Conservation (phyloP, 2,329 filamentous ascomycete genomes). For the Septoria linicola region DNA sequence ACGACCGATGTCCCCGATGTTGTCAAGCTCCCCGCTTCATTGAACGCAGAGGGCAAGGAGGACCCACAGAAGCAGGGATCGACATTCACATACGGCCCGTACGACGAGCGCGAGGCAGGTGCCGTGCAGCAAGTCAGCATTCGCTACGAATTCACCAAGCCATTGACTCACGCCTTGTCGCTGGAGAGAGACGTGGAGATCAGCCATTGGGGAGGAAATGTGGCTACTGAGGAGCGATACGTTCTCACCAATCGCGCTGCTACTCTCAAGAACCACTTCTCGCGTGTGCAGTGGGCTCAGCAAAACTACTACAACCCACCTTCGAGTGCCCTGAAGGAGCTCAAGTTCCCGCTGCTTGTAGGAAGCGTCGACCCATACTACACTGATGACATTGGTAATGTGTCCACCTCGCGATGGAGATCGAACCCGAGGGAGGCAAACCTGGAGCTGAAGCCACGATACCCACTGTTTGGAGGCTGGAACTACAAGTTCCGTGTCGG, state of each 20-base stretch:
- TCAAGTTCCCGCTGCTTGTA: constrained; percentile 74
- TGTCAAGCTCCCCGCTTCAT: constrained; percentile 56
- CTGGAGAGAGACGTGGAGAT: constrained; percentile 92
- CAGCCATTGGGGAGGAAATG: constrained; percentile 96
- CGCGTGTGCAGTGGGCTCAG: constrained; percentile 50
- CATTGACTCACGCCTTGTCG: constrained; percentile 72
- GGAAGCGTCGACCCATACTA: constrained; percentile 90
- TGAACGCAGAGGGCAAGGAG: constrained; percentile 59
- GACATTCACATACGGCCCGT: constrained; percentile 87
- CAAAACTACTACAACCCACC: constrained; percentile 63
- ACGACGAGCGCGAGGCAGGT: constrained; percentile 76
- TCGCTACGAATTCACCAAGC: constrained; percentile 94
- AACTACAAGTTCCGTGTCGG: constrained; percentile 96
- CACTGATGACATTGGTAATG: constrained; percentile 93
- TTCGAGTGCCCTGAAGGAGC: constrained; percentile 74
- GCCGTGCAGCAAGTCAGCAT: constrained; percentile 70
- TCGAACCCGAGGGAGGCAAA: constrained; percentile 63
- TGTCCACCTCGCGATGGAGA: constrained; percentile 88
- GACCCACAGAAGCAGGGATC: constrained; percentile 80
- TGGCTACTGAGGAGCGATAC: constrained; percentile 93
- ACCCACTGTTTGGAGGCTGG: constrained; percentile 96
- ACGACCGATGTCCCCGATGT: constrained; percentile 79
- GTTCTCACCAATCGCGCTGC: constrained; percentile 84
- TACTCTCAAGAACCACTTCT: constrained; percentile 57
- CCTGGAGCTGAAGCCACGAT: constrained; percentile 87